Evolutionary conservation across 2,329 filamentous ascomycete species (phyloP).

Genomic region (Sporothrix inflata): DNA sequence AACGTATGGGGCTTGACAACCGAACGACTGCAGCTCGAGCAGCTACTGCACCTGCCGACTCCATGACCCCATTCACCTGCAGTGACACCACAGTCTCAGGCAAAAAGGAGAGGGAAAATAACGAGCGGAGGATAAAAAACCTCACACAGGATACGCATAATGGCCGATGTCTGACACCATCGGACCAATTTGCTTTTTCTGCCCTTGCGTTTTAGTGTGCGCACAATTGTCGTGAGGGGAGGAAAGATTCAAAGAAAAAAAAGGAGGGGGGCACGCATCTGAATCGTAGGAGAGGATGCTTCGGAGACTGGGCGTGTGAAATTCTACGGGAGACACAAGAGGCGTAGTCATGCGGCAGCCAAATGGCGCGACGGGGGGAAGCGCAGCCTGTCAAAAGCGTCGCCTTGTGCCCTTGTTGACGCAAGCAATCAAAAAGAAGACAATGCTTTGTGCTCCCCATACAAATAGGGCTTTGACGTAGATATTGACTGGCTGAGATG

Average conservation of each 20-base stretch:
- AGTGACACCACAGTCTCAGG: background rate
- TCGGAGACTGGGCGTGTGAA: background rate
- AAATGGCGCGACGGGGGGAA: background rate
- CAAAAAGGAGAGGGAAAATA: background rate
- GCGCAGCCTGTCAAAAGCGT: background rate
- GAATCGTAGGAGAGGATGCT: background rate
- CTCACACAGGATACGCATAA: background rate
- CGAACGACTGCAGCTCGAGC: background rate
- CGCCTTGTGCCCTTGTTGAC: background rate
- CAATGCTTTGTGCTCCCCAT: background rate
- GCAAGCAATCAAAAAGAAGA: background rate
- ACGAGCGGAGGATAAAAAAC: background rate
- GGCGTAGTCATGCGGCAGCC: slow-evolving; percentile 4
- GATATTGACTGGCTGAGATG: slow-evolving; percentile 8
- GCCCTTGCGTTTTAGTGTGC: background rate
- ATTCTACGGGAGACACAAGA: background rate
- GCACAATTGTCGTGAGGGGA: background rate
- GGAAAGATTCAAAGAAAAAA: background rate
- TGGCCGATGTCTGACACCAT: slow-evolving; percentile 11
- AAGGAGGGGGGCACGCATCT: background rate
- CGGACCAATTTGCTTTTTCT: slow-evolving; percentile 5
- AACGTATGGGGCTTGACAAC: background rate
- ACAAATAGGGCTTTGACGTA: background rate
- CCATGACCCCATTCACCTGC: background rate
- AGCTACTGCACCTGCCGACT: background rate